Percentiles rank a stretch among this genome's conserved stretches.
phyloP scores from a whole-genome alignment of 1,284 basidiomycete species.

The Boletus mariae region DNA sequence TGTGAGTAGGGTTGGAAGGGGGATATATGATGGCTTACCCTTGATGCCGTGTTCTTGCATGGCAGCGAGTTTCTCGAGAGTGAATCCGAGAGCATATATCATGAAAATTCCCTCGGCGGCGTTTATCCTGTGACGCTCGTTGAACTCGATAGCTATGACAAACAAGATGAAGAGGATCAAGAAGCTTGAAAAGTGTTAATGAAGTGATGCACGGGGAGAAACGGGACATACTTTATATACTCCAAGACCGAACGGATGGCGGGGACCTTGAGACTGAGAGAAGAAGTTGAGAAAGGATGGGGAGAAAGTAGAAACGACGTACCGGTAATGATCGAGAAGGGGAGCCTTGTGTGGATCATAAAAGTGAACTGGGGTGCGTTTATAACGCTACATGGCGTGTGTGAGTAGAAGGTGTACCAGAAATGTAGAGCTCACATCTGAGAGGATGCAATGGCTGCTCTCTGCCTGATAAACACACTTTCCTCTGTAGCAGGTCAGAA shows the following conservation, averaged over 20 bases:
- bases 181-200: conserved; percentile 61
- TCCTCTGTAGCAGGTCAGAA: conserved; percentile 47
- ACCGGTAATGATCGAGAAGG: conserved; percentile 90
- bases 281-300: not conserved
- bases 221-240: conserved; percentile 63
- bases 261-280: conserved; percentile 82
- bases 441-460: conserved; percentile 81
- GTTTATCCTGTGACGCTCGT: conserved; percentile 60
- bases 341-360: conserved; percentile 94
- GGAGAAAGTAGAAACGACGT: conserved; percentile 13
- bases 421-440: conserved; percentile 57
- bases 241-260: conserved; percentile 87
- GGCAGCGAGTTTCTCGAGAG: conserved; percentile 87
- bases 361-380: conserved; percentile 86
- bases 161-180: conserved; percentile 81
- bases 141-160: conserved; percentile 76
- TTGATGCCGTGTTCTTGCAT: conserved; percentile 92
- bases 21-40: conserved; percentile 39
- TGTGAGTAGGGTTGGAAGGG: conserved; percentile 22
- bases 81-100: conserved; percentile 83
- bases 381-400: conserved; percentile 69
- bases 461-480: conserved; percentile 88
- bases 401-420: not conserved
- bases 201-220: conserved; percentile 49
- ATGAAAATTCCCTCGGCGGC: conserved; percentile 71